Conservation (phyloP, 2,329 filamentous ascomycete genomes). For the Incumbomyces delicatus region DNA sequence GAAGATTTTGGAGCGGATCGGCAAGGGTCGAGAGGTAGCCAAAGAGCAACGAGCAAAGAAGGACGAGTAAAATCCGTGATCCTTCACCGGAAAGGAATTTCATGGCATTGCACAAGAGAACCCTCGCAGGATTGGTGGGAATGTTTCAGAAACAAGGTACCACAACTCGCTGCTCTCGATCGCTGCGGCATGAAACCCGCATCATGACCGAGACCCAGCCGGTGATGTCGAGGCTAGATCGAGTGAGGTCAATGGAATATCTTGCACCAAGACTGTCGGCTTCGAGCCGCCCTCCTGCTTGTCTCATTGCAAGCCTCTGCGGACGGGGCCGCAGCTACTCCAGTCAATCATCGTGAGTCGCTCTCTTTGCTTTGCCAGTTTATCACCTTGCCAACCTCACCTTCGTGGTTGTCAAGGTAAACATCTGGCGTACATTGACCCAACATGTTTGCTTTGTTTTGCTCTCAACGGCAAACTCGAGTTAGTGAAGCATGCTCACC, state of each 20-base stretch:
- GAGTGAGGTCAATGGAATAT: background rate
- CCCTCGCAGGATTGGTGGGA: conserved; percentile 1
- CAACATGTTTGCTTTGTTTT: conserved; percentile 28
- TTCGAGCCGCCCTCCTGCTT: conserved; percentile 4
- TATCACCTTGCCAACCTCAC: conserved; percentile 72
- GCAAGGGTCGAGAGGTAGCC: conserved; percentile 37
- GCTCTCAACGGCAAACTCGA: conserved; percentile 21
- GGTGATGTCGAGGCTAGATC: background rate
- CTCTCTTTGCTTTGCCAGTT: conserved; percentile 51
- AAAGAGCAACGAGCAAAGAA: conserved; percentile 16
- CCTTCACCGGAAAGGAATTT: background rate
- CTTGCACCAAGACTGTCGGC: conserved; percentile 6
- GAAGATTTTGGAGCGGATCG: conserved; percentile 38
- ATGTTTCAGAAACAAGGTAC: conserved; percentile 1
- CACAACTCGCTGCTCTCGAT: conserved; percentile 5
- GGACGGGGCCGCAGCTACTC: conserved; percentile 7
- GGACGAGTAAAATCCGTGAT: conserved; percentile 3
- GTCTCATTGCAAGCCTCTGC: conserved; percentile 1
- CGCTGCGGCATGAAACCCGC: too few species aligned
- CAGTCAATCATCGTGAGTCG: background rate
- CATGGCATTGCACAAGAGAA: conserved; percentile 3
- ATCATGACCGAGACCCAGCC: background rate
- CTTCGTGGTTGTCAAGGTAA: conserved; percentile 68
- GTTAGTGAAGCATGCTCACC: conserved; percentile 47
- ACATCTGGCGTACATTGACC: conserved; percentile 80